Evolutionary conservation across 176 grass and related monocot genomes (phyloP).

Genomic region (Carex scoparia): DNA sequence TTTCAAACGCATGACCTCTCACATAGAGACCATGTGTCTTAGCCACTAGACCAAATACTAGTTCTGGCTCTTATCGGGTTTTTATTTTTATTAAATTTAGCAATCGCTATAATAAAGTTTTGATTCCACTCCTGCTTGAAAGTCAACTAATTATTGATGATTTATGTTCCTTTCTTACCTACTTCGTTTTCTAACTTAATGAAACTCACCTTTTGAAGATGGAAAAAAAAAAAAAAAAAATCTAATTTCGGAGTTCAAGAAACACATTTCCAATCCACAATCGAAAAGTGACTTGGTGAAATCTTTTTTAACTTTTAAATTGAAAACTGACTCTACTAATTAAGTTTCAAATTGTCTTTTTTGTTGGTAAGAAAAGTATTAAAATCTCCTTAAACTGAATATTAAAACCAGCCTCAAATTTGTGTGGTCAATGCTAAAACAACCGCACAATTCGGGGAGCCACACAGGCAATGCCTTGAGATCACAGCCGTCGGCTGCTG

Average conservation of each 20-base stretch:
- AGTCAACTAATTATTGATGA: background rate
- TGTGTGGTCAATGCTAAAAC: background rate
- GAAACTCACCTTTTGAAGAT: background rate
- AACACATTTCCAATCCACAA: background rate
- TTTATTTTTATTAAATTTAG: too few relatives aligned
- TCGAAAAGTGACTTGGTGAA: background rate
- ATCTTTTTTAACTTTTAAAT: background rate
- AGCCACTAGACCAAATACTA: too few relatives aligned
- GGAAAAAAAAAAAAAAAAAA: background rate
- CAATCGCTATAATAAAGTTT: too few relatives aligned
- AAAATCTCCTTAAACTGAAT: background rate
- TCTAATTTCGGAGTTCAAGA: background rate
- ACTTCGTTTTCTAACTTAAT: background rate
- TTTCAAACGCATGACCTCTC: too few relatives aligned
- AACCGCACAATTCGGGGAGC: background rate
- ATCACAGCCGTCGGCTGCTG: background rate
- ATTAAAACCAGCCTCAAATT: background rate
- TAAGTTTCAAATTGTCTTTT: background rate
- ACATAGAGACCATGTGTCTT: too few relatives aligned
- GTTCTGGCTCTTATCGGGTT: too few relatives aligned
- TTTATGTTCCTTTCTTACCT: background rate
- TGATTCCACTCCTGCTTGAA: too few relatives aligned
- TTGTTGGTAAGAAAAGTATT: background rate
- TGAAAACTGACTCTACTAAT: background rate
- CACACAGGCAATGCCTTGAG: background rate